phyloP scores from a whole-genome alignment of 1,139 yeast species.

The Suhomyces guaymorum region DNA sequence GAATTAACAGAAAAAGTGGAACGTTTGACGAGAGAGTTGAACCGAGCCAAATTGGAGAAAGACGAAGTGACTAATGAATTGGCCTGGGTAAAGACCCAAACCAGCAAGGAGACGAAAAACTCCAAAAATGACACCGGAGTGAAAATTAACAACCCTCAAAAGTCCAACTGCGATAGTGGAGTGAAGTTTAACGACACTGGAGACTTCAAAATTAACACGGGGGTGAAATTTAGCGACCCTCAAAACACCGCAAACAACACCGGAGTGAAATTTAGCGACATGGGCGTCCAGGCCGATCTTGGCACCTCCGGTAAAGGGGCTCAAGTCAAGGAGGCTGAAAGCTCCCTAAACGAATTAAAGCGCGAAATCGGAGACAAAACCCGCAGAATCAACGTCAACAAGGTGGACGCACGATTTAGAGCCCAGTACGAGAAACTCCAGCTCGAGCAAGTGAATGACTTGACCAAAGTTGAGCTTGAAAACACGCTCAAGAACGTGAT shows the following conservation, averaged over 20 bases:
- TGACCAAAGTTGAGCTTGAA: constrained; percentile 28
- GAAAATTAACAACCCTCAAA: too few species aligned
- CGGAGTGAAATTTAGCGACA: too few species aligned
- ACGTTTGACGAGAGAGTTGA: constrained; percentile 13
- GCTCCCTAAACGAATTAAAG: too few species aligned
- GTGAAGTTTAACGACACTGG: too few species aligned
- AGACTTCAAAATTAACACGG: too few species aligned
- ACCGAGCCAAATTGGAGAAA: constrained; percentile 6
- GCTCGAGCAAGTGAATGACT: constrained; percentile 28
- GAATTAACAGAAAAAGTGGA: constrained; percentile 13
- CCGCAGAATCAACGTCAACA: constrained; percentile 6
- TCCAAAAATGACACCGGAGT: constrained; percentile 2
- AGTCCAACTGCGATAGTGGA: too few species aligned
- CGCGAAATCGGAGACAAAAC: constrained; percentile 14
- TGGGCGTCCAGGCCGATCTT: too few species aligned
- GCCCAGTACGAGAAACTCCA: constrained; percentile 29
- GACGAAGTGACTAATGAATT: constrained; percentile 15
- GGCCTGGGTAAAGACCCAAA: constrained; percentile 8
- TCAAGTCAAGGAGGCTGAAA: background rate
- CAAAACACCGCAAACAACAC: too few species aligned
- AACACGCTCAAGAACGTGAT: constrained; percentile 35
- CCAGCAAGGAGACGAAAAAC: constrained; percentile 1
- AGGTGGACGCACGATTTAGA: constrained; percentile 22
- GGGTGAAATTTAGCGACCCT: too few species aligned
- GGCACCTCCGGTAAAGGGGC: too few species aligned